Evolutionary conservation across 495 filamentous ascomycete species (phyloP).

Genomic region (Neurospora tetrasperma): DNA sequence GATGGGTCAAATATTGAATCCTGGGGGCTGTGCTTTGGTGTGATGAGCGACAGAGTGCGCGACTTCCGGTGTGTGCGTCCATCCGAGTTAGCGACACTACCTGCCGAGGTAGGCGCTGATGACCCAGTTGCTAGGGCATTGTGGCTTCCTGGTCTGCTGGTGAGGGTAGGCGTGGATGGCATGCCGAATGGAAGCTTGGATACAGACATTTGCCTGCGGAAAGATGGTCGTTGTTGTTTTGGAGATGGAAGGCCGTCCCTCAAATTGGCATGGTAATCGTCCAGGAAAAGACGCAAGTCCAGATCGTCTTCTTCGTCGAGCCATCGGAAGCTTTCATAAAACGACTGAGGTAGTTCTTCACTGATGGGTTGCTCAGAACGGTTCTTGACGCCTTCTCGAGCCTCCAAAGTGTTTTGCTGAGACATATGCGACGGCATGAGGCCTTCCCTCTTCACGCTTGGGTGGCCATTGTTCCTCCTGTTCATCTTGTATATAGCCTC

Average conservation of each 20-base stretch:
- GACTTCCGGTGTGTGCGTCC: slow-evolving; percentile 36
- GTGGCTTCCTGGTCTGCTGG: slow-evolving; percentile 3
- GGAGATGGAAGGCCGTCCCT: slow-evolving; percentile 31
- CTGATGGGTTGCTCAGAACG: slow-evolving; percentile 36
- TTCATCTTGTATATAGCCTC: slow-evolving; percentile 49
- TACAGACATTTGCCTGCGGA: slow-evolving; percentile 44
- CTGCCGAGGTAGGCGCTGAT: slow-evolving; percentile 24
- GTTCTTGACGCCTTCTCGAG: slow-evolving; percentile 15
- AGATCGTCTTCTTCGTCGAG: slow-evolving; percentile 69
- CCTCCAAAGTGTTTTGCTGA: slow-evolving; percentile 4
- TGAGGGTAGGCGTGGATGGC: slow-evolving; percentile 24
- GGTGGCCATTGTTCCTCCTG: slow-evolving; percentile 21
- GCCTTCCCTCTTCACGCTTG: slow-evolving; percentile 11
- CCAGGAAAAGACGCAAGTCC: slow-evolving; percentile 52
- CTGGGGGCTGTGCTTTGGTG: slow-evolving; percentile 34
- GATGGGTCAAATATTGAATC: slow-evolving; percentile 56
- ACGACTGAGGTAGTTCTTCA: slow-evolving; percentile 26
- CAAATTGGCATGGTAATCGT: slow-evolving; percentile 44
- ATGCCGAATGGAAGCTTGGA: slow-evolving; percentile 45
- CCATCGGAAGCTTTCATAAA: slow-evolving; percentile 68
- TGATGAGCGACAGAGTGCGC: slow-evolving; percentile 38
- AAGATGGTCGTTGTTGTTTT: slow-evolving; percentile 34
- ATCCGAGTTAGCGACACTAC: slow-evolving; percentile 13
- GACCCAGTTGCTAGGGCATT: slow-evolving; percentile 3
- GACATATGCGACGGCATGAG: slow-evolving; percentile 26